Base-by-base conservation (phyloP, 148 eudicot genomes). In the Rhododendron simsii region DNA sequence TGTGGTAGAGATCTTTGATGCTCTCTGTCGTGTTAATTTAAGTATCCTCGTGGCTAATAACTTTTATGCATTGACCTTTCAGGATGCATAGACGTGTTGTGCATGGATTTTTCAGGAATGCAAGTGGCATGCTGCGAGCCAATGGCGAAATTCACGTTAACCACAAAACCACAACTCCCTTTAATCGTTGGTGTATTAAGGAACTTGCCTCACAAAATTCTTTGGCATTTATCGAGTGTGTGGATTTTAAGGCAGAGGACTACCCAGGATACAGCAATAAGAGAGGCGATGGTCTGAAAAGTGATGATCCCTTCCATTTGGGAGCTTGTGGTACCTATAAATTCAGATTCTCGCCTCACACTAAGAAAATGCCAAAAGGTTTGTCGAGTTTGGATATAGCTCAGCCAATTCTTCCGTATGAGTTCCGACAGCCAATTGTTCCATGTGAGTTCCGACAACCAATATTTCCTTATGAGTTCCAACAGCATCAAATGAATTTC, bases 191-290 rank as follows among this genome's bases (percentile, higher is more conserved):
- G 98, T 85, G 91, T 78, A 69, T 95, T 11, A 88, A 86, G 81
- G 88, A 90, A 74, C 91, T 94, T 12, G 98, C 91, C 10, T 16
- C 44, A 10, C 53, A 80, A 61, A 87, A 85, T 87, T 89, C 87
- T n/a, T 87, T 93, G 81, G 0, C 3, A 9, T 84, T 89, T 73
- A 37, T 86, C 12, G 90, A 85, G 4, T 16, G 81, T 81, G 91
- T 85, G 76, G 80, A 85, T 23, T 93, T 95, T 82, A 89, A 82
- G 7, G 87, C 81, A 23, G 81, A 79, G 35, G 94, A 93, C 85
- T 93, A 91, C 85, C 98, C 93, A 2, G 96, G 96, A 79, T 95
- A 95, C 87, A 87, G 65, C 35, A 91, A 95, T 80, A 95, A 95
- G 84, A 91, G 95, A 90, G 98, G 96, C 53, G 90, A 82, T 14